Base-by-base conservation (phyloP, 2,329 filamentous ascomycete species). In the Fusarium hainanense region DNA sequence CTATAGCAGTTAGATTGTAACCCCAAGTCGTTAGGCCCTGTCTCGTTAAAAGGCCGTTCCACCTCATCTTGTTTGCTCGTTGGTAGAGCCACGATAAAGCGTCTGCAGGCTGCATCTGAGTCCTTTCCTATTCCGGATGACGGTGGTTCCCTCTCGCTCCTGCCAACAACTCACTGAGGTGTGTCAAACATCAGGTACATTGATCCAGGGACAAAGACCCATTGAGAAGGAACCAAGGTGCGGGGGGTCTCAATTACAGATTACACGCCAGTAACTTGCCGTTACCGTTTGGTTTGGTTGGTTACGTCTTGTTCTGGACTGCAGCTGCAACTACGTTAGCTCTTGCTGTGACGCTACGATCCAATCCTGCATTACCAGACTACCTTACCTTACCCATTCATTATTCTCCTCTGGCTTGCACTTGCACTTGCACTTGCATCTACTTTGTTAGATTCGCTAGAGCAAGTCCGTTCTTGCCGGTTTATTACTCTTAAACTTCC, bases 61-160 rank as follows among this genome's bases (percentile, higher is more conserved):
- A 66, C 63, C 37, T 66, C 62, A 55, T 55, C 62, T 61, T 54
- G 60, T 68, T 59, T 68, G 63, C 61, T 70, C 67, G 66, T 70
- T 75, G 63, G 66, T 50, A 57, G 27, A 54, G 43, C 60, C 37
- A 48, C 52, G 50, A 57, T 63, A 66, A 51, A 58, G 50, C 63
- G 44, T 27, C 58, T 68, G 58, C 51, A 67, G 43, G 47, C 67
- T 70, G 67, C 58, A 68, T 61, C 58, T 56, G 63, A 44, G 57
- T 47, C 66, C 51, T 71, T 72, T 46, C 73, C 72, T 74, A 71
- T 65, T 74, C 57, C 28, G 72, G 72, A 56, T 62, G 60, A 66
- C 66, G 58, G 57, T 46, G 57, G 57, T 51, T 42, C 37, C 46
- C 50, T 55, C 46, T 59, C 60, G 42, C 47, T 57, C 62, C 58